A percentile compares a stretch with the other conserved stretches of the same genome.
These are phyloP conservation scores for Ceratocystis destructans DNA, from an alignment of 2,329 filamentous ascomycete genomes.

Conservation along the genomic window DNA sequence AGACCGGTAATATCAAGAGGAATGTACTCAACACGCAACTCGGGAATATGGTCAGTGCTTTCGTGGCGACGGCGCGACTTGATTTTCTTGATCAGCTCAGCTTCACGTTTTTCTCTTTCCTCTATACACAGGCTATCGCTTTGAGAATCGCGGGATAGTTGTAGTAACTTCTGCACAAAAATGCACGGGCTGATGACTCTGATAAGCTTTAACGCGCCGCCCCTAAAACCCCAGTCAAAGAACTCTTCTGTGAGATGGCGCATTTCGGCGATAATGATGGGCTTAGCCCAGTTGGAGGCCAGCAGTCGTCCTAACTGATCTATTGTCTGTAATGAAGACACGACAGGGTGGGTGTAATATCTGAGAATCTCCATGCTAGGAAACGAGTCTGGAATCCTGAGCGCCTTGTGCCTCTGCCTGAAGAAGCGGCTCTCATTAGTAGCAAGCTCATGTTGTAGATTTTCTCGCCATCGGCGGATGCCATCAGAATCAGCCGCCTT, in stretches of 20 bases:
- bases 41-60: conserved; percentile 59
- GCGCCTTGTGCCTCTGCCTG: conserved; percentile 55
- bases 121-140: conserved; percentile 22
- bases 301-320: conserved; percentile 34
- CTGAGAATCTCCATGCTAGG: conserved; percentile 65
- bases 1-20: conserved; percentile 66
- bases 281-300: conserved; percentile 45
- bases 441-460: conserved; percentile 58
- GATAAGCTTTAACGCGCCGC: conserved; percentile 74
- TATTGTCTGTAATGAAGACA: conserved; percentile 50
- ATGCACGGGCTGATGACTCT: conserved; percentile 65
- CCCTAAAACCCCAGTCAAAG: conserved; percentile 72
- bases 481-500: conserved; percentile 44
- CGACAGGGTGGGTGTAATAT: conserved; percentile 77
- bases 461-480: conserved; percentile 56
- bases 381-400: conserved; percentile 67
- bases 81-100: conserved; percentile 49
- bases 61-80: conserved; percentile 55
- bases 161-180: conserved; percentile 44
- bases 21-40: conserved; percentile 65
- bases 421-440: conserved; percentile 80
- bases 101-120: conserved; percentile 32
- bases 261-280: conserved; percentile 52
- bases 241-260: conserved; percentile 62
- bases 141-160: conserved; percentile 21